Evolutionary conservation across 495 filamentous ascomycete genomes (phyloP).

Genomic region (Podospora didyma): DNA sequence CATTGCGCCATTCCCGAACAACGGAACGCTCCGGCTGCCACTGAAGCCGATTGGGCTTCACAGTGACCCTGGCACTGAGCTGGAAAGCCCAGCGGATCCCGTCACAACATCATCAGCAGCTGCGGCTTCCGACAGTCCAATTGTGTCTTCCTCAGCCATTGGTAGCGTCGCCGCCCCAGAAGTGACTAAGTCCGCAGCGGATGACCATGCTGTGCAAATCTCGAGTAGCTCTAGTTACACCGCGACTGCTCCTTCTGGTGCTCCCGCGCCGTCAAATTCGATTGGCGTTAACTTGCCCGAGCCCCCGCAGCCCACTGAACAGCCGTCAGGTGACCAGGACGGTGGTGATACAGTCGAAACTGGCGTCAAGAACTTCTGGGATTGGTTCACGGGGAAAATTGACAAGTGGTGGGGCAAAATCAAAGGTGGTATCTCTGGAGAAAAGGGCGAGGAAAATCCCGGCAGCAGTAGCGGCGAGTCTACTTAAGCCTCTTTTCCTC

Average conservation of each 20-base stretch:
- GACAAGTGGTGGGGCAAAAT: conserved; percentile 38
- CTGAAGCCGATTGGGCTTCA: conserved; percentile 67
- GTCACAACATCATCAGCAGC: neutral
- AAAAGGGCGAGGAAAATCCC: too few species aligned
- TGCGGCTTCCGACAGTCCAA: neutral
- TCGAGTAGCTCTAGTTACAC: too few species aligned
- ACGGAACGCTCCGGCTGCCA: conserved; percentile 82
- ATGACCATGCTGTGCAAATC: conserved; percentile 8
- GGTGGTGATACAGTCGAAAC: conserved; percentile 14
- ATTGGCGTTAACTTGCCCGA: conserved; percentile 18
- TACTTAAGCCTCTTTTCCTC: too few species aligned
- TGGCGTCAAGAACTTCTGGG: conserved; percentile 32
- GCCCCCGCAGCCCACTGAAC: conserved; percentile 15
- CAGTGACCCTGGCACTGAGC: conserved; percentile 22
- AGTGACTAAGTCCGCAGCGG: conserved; percentile 15
- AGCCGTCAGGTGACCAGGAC: conserved; percentile 4
- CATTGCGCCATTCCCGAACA: conserved; percentile 65
- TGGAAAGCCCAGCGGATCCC: conserved; percentile 34
- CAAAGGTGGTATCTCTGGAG: conserved; percentile 8
- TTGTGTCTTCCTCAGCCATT: neutral
- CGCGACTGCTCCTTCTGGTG: too few species aligned
- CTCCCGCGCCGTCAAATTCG: conserved; percentile 4
- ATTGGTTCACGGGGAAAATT: conserved; percentile 48
- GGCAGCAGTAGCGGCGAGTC: too few species aligned
- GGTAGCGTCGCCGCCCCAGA: conserved; percentile 13